Evolutionary conservation across 306 rosid species (phyloP).

Genomic region (Myrica gale): DNA sequence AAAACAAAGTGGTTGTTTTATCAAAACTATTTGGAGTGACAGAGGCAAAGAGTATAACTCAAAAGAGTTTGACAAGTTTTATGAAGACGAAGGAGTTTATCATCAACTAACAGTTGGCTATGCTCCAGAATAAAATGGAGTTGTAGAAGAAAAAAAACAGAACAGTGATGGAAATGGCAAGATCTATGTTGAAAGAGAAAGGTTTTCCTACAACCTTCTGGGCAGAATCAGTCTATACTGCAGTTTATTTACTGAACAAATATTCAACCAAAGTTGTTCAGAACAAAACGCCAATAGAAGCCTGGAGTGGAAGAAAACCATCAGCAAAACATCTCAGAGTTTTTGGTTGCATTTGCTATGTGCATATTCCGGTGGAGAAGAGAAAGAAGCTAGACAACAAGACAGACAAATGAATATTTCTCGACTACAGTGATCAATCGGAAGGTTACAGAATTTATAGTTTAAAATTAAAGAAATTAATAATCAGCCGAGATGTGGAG

Average conservation of each 20-base stretch:
- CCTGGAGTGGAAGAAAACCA: background rate
- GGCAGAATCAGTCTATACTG: background rate
- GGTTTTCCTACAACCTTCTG: background rate
- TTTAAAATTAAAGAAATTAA: background rate
- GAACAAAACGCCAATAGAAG: background rate
- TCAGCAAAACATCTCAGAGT: background rate
- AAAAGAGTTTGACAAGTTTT: background rate
- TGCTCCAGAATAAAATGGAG: background rate
- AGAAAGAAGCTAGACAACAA: background rate
- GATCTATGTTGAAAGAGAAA: background rate
- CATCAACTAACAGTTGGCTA: background rate
- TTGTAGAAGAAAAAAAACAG: background rate
- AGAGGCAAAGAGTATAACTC: background rate
- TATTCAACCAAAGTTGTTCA: background rate
- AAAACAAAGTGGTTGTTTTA: conserved; percentile 15
- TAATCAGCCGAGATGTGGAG: background rate
- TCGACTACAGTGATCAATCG: background rate
- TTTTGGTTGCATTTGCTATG: background rate
- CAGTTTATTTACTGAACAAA: background rate
- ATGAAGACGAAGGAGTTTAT: background rate
- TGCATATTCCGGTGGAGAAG: background rate
- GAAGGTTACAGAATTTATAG: background rate
- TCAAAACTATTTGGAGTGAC: background rate
- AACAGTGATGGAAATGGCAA: background rate
- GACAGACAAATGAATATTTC: background rate